Percentiles rank a stretch among this genome's conserved stretches.
Conservation (phyloP, 2,329 filamentous ascomycete species). For the Xylaria arbuscula region DNA sequence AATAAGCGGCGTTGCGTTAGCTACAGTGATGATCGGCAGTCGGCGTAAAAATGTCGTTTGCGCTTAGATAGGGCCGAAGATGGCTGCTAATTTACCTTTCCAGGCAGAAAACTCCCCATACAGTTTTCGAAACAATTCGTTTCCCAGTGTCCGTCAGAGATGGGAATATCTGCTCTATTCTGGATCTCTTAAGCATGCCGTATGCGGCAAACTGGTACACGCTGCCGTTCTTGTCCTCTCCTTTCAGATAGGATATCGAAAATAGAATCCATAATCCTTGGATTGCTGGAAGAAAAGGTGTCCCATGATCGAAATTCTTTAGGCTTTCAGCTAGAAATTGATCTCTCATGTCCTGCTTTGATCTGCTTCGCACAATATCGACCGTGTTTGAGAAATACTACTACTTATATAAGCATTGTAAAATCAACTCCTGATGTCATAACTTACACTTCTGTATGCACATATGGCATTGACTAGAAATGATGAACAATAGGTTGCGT, state of each 20-base stretch:
- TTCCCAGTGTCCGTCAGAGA: conserved; percentile 15
- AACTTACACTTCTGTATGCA: conserved; percentile 30
- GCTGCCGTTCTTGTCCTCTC: conserved; percentile 28
- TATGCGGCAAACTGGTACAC: conserved; percentile 32
- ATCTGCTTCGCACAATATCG: not conserved
- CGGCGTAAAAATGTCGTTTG: not conserved
- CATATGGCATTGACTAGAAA: conserved; percentile 37
- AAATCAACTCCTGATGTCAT: not conserved
- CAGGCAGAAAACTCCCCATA: conserved; percentile 32
- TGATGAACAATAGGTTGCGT: conserved; percentile 29
- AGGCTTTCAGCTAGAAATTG: conserved; percentile 24
- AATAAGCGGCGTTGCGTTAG: conserved; percentile 7
- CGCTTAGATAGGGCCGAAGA: not conserved
- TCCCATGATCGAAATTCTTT: conserved; percentile 12
- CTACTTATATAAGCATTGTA: not conserved
- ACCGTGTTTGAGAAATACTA: conserved; percentile 33
- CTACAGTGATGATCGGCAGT: not conserved
- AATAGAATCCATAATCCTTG: conserved; percentile 36
- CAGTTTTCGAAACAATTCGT: conserved; percentile 25
- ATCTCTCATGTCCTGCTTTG: conserved; percentile 20
- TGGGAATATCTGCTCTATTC: conserved; percentile 12
- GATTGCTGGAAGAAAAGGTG: conserved; percentile 26
- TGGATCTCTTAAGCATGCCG: conserved; percentile 30
- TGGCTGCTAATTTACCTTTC: conserved; percentile 29
- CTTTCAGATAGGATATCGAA: conserved; percentile 25